Evolutionary conservation across 805 yeast species (phyloP), one percentile per base, ranked within the genome.

Genomic region (Schwanniomyces occidentalis): DNA sequence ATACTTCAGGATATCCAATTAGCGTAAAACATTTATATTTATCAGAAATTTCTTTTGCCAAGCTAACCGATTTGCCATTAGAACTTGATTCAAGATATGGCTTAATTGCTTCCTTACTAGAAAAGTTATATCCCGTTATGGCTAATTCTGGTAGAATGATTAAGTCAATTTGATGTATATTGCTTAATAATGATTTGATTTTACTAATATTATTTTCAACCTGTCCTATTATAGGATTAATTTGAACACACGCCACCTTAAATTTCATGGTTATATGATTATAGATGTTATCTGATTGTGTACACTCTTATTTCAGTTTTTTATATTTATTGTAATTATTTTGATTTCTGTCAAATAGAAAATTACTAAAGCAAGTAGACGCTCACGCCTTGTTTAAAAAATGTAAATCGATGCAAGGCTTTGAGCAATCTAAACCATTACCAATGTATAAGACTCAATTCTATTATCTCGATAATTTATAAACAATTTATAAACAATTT

Each of bases 111-210:
- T 48, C 53, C 26, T 54, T 57, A 16, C 63, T 55, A 18, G 57
- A 52, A 59, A 82, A 90, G 49, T 82, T 83, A 55, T 89, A 89
- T 1, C 96, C 96, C 0, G 95, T 84, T 8, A 90, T 61, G 0
- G 95, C 88, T 32, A 89, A 60, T 50, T 89, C 97, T 0, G 97
- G 95, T 5, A 90, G 69, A 1, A 89, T 74, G 6, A 89, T 56
- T n/a, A 89, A 45, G 52, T 88, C 95, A 1, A 80, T 76, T 5
- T 56, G 53, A 22, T 46, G 38, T 31, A 42, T 32, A 16, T 22
- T 42, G 37, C 25, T 51, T 8, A 79, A 43, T 4, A 80, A 46
- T 2, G 43, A 35, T 30, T 65, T 46, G 1, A 85, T 80, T 24
- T 73, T 66, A 4, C 57, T 48, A 8, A 72, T 62, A 45, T 83